Conservation (phyloP, 1,284 basidiomycete species). For the Marasmius sp. region DNA sequence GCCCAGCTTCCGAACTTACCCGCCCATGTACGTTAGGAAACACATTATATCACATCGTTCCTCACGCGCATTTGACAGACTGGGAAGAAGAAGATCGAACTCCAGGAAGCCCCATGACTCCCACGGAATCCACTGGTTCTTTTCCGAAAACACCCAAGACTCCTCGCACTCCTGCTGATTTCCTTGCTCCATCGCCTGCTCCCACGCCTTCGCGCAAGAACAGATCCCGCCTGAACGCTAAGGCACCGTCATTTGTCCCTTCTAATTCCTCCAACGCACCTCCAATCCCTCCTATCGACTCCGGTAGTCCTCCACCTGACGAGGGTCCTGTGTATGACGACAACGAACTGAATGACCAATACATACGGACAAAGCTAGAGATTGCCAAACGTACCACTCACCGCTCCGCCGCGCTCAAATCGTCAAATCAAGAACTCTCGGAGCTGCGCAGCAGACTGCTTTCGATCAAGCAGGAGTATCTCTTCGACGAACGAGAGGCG, state of each 20-base stretch:
- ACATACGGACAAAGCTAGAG: conserved; percentile 60
- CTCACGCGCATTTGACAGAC: not conserved
- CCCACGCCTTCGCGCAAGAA: conserved; percentile 16
- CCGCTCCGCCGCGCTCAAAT: conserved; percentile 22
- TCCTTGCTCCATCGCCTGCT: conserved; percentile 23
- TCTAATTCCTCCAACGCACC: conserved; percentile 4
- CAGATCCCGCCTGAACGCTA: conserved; percentile 30
- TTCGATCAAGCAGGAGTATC: conserved; percentile 64
- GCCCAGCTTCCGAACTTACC: conserved; percentile 56
- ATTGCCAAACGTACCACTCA: conserved; percentile 44
- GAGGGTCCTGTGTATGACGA: conserved; percentile 23
- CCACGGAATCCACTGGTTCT: conserved; percentile 9
- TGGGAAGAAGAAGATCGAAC: conserved; percentile 13
- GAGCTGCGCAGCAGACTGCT: conserved; percentile 55
- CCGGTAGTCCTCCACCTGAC: not conserved
- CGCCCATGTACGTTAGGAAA: not conserved
- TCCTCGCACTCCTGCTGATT: conserved; percentile 34
- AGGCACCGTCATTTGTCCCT: conserved; percentile 40
- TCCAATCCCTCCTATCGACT: not conserved
- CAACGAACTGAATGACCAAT: conserved; percentile 63
- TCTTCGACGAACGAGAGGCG: conserved; percentile 75
- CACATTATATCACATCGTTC: not conserved
- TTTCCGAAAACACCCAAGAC: conserved; percentile 24
- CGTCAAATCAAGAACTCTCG: conserved; percentile 21
- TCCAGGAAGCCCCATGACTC: conserved; percentile 30